Evolutionary conservation across 2,329 filamentous ascomycete genomes (phyloP), one percentile per base, ranked within the genome.

Genomic region (Hysterium pulicare): DNA sequence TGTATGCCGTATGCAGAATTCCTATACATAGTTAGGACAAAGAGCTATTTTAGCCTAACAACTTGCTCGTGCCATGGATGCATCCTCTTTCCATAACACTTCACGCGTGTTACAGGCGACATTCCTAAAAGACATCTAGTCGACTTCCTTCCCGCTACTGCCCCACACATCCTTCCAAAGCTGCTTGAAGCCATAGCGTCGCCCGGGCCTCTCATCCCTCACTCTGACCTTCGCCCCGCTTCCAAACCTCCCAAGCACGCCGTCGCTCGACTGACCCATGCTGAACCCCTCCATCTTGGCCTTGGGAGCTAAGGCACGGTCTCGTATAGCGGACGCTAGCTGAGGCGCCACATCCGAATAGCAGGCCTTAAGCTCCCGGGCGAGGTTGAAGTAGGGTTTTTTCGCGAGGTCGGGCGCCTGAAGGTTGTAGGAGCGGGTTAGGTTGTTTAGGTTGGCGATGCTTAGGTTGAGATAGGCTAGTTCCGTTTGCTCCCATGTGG

Each of bases 381-480:
- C 81, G 6, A 97, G 79, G 2, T 77, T 83, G 59, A 89, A 90
- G 66, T 97, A 97, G 0, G 91, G 88, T 66, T 95, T 95, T 69
- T 93, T 94, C 2, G 91, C 90, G 2, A 95, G 76, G 41, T 89
- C 84, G 0, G 93, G 93, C 0, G 93, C 91, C 82, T 95, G 91
- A 3, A 97, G 79, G 57, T 97, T 97, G 72, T 98, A 98, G 11
- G 87, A 87, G 20, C 93, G 81, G 6, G 89, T 85, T 37, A 94
- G 75, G 22, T 71, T 67, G 67, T 97, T 97, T 42, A 97, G 79
- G 43, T 87, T 82, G 35, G 79, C 77, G 50, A 98, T 78, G 4
- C 87, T 81, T 4, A 93, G 76, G 30, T 78, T 79, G 62, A 90
- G 82, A 68, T 95, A 97, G 5, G 83, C 74, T 3, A 71, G 69